These are phyloP conservation scores for Backusella mclennaniae DNA, from an alignment of 192 early-diverging fungal genomes.

Conservation along the genomic window DNA sequence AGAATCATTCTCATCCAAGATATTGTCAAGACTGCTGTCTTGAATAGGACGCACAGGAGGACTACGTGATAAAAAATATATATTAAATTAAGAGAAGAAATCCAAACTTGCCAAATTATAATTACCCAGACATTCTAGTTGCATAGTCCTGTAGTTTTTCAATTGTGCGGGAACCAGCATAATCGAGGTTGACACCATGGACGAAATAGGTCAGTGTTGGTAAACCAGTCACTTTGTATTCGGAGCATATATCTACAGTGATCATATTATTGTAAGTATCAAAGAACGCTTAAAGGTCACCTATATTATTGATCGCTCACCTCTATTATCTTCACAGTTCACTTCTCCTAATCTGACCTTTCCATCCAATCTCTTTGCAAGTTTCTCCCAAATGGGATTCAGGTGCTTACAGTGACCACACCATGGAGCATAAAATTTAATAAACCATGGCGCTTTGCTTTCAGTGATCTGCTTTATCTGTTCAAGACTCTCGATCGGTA, in stretches of 20 bases:
- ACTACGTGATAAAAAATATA: background rate
- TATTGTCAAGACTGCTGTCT: conserved; percentile 31
- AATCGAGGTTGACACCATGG: conserved; percentile 11
- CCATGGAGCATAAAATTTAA: conserved; percentile 91
- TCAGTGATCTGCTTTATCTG: background rate
- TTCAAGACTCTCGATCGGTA: background rate
- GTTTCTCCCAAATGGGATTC: conserved; percentile 73
- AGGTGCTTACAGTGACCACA: conserved; percentile 86
- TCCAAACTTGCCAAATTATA: background rate
- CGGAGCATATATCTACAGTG: conserved; percentile 46
- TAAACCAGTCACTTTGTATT: conserved; percentile 71
- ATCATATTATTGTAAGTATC: background rate
- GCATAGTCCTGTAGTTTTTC: conserved; percentile 10
- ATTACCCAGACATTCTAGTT: background rate
- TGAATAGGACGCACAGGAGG: background rate
- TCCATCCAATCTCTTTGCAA: conserved; percentile 61
- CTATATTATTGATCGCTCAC: background rate
- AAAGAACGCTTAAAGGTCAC: background rate
- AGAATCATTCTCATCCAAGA: conserved; percentile 38
- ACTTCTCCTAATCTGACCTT: conserved; percentile 76
- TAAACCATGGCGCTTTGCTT: conserved; percentile 58
- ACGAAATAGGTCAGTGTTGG: conserved; percentile 74
- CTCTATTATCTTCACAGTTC: conserved; percentile 72
- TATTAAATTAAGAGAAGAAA: background rate
- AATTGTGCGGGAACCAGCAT: background rate